Conservation (phyloP, 306 rosid species). For the Spatholobus suberectus region DNA sequence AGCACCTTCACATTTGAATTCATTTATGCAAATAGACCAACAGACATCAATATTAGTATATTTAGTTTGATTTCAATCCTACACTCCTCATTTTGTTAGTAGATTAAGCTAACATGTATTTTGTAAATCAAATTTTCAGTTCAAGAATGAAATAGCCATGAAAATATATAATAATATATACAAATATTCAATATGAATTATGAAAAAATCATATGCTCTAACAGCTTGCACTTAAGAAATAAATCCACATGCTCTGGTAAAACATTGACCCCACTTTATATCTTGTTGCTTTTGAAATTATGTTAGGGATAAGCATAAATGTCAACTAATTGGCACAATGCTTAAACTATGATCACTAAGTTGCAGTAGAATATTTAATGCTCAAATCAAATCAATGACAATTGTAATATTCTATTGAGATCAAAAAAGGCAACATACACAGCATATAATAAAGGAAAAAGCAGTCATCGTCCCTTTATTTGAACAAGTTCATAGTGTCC, state of each 20-base stretch:
- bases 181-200: neutral
- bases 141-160: neutral
- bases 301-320: neutral
- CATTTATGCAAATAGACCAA: conserved; percentile 66
- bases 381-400: conserved; percentile 4
- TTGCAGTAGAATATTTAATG: neutral
- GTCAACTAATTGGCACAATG: neutral
- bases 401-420: neutral
- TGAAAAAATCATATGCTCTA: neutral
- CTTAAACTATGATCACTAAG: neutral
- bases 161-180: neutral
- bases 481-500: neutral
- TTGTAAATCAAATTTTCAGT: neutral
- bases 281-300: conserved; percentile 36
- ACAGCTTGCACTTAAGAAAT: conserved; percentile 7
- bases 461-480: neutral
- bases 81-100: too few relatives aligned
- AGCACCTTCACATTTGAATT: conserved; percentile 80
- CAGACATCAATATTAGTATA: conserved; percentile 17
- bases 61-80: too few relatives aligned
- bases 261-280: neutral
- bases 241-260: conserved; percentile 10
- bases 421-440: neutral
- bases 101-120: conserved; percentile 5
- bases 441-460: neutral